Evolutionary conservation across 2,329 filamentous ascomycete species (phyloP).

Genomic region (Ilyonectria mors-panacis): DNA sequence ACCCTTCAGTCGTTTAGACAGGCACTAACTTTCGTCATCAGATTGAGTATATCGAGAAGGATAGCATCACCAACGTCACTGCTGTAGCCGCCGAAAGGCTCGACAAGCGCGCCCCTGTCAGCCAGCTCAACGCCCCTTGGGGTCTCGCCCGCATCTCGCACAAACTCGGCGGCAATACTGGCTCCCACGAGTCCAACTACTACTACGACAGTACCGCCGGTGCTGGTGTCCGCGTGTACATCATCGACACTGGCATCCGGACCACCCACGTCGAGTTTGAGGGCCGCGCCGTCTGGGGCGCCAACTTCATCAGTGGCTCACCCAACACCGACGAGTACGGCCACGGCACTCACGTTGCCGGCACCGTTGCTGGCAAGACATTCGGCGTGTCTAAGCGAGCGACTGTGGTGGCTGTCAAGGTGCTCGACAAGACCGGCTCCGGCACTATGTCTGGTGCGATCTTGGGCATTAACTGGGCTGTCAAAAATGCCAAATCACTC

Average conservation of each 20-base stretch:
- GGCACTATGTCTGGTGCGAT: constrained; percentile 27
- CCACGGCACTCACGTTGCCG: constrained; percentile 52
- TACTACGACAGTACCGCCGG: constrained; percentile 45
- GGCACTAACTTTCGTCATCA: neutral
- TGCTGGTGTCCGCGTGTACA: constrained; percentile 52
- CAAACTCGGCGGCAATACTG: neutral
- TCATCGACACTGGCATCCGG: constrained; percentile 62
- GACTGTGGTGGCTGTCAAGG: constrained; percentile 49
- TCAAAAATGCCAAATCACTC: constrained; percentile 48
- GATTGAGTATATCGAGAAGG: constrained; percentile 28
- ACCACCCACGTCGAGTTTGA: constrained; percentile 53
- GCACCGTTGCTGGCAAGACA: constrained; percentile 48
- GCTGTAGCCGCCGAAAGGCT: neutral
- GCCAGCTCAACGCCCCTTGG: constrained; percentile 24
- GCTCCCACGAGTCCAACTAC: constrained; percentile 29
- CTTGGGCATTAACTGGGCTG: constrained; percentile 47
- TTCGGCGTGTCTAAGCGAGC: constrained; percentile 52
- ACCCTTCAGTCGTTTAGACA: too few relatives aligned
- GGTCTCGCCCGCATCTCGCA: constrained; percentile 30
- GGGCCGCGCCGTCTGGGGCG: constrained; percentile 47
- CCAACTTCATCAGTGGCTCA: constrained; percentile 45
- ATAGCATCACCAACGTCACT: constrained; percentile 19
- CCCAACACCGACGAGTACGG: constrained; percentile 48
- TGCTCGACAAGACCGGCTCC: constrained; percentile 38
- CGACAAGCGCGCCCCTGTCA: constrained; percentile 1